Base-by-base conservation (phyloP, 306 rosid species). In the Castanea sativa region DNA sequence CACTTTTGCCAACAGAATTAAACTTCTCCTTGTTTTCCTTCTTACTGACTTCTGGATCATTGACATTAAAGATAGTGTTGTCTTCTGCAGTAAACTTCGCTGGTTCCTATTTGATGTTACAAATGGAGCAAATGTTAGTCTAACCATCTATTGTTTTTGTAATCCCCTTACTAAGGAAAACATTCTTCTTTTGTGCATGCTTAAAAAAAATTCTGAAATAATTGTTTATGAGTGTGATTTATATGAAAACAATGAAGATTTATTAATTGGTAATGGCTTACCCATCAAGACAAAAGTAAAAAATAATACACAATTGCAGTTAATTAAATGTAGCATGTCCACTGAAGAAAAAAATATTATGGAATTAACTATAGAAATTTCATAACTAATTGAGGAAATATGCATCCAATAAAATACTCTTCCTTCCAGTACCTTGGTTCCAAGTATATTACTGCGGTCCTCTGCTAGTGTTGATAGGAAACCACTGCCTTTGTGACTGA, bases 101-200 rank as follows among this genome's bases (percentile, higher is more conserved):
- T 0, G 15, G 78, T 29, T 74, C 87, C 91, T 91, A 57, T 10
- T 78, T 41, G 71, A 64, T 63, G 18, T 75, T 77, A 81, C 32
- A 64, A 56, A 64, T 74, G 30, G 55, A 6, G 18, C 7, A 12
- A 25, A 33, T 56, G n/a, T 64, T 51, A 78, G 53, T 70, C 25
- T 5, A 59, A 53, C 4, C 61, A 64, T 13, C 14, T 56, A 18
- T 25, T 55, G 20, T 1, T 41, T n/a, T 20, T 55, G 8, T 35
- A 53, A 6, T 51, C 23, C 11, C 43, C 7, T 38, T 38, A 38
- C 43, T 38, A 38, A 0, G 58, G 21, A 74, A 59, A n/a, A 53
- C 20, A 4, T 30, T 56, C 15, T 49, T 49, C 12, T 13, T 41
- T 27, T 11, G 30, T 5, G 25, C 71, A 57, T 38, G 57, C 55